Evolutionary conservation across 176 grass and related monocot species (phyloP), one percentile per base, ranked within the genome.

Genomic region (Musa troglodytarum): DNA sequence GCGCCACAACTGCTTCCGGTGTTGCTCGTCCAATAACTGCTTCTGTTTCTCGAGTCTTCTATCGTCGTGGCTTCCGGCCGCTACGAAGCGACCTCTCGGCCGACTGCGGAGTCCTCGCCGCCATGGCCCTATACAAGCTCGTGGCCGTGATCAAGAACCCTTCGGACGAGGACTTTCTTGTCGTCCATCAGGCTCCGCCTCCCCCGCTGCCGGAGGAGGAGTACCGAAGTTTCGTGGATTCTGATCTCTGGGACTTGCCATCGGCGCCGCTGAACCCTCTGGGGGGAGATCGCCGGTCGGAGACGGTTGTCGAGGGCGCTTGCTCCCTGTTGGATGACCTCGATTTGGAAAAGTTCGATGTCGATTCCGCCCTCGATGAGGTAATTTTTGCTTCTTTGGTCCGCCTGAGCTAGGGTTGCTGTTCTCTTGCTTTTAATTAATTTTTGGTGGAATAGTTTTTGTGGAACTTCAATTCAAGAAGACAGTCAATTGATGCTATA

Each of bases 181-280:
- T 87, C 63, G 84, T 75, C 0, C 84, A 71, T 12, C 90, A 93
- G 64, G 16, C 52, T 21, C 86, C 84, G 12, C 93, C 86, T 68
- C 84, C 88, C 2, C 69, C 69, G 54, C 77, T 83, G 64, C 80
- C 77, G 65, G 90, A 88, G 13, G 90, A 89, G 76, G 90, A 98
- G 23, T 99, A 91, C 88, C 8, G 65, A 20, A 75, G 56, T 9
- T 86, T 78, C 64, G 80, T 87, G 63, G 95, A 99, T 78, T 91
- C 90, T 77, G 88, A 91, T 21, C 88, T 99, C 78, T 99, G 84
- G 82, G 90, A 94, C 95, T 86, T 99, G 68, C 95, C 95, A 53
- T 91, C 80, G 26, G 82, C 81, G 14, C 73, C 84, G 1, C 84
- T 99, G 23, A 59, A 65, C 20, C 86, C 34, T 9, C 81, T 89